A percentile compares a stretch with the other conserved stretches of the same genome.
These are phyloP conservation scores for Talaromyces sp. DNA, from an alignment of 2,329 filamentous ascomycete genomes.

Conservation along the genomic window DNA sequence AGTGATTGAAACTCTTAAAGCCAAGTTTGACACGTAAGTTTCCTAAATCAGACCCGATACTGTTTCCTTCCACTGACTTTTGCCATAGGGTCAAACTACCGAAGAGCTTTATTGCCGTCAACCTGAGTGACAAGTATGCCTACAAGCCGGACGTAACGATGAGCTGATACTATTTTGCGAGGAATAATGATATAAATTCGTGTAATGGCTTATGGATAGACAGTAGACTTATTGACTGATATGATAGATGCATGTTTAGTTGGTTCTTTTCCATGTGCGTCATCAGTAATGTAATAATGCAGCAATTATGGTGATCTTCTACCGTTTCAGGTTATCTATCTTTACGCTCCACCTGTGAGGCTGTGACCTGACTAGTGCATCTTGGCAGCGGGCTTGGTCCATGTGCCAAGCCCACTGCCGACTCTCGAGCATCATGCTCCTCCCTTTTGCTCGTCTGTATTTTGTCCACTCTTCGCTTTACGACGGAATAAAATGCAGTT, in stretches of 20 bases:
- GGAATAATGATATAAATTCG: not conserved
- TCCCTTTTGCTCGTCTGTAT: not conserved
- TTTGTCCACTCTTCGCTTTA: not conserved
- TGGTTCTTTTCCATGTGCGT: not conserved
- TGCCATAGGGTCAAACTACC: slow-evolving; percentile 44
- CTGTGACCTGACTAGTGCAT: not conserved
- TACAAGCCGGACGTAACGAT: slow-evolving; percentile 1
- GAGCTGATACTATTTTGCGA: not conserved
- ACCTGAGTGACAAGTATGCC: slow-evolving; percentile 44
- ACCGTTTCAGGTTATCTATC: not conserved
- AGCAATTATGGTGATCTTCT: not conserved
- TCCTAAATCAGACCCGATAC: slow-evolving; percentile 11
- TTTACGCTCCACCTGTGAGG: not conserved
- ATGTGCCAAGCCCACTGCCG: not conserved
- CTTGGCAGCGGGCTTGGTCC: not conserved
- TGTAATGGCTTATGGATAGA: not conserved
- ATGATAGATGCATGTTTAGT: not conserved
- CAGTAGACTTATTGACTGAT: not conserved
- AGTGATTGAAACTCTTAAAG: slow-evolving; percentile 90
- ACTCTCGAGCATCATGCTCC: not conserved
- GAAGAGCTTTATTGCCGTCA: slow-evolving; percentile 49
- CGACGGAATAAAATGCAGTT: not conserved
- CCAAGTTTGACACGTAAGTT: slow-evolving; percentile 88
- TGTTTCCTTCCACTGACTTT: slow-evolving; percentile 3
- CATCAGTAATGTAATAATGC: not conserved